Conservation (phyloP, 1,139 yeast species). For the Candida sp. region DNA sequence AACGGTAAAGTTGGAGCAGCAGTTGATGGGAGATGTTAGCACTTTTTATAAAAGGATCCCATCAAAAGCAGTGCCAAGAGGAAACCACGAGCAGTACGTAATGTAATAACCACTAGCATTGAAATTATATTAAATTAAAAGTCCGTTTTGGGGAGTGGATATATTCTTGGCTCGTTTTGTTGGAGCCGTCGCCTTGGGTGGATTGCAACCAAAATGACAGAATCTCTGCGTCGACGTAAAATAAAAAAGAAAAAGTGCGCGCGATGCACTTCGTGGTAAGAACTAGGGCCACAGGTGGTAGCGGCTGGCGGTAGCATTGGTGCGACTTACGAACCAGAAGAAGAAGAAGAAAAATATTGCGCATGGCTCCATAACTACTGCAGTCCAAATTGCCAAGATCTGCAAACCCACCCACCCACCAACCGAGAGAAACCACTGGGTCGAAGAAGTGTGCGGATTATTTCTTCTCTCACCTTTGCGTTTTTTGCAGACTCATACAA, state of each 20-base stretch:
- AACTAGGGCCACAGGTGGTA: too few species aligned
- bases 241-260: too few species aligned
- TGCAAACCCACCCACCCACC: background rate
- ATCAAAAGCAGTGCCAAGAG: background rate
- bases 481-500: too few species aligned
- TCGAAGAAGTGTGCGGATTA: background rate
- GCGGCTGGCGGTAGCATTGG: too few species aligned
- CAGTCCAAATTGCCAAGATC: conserved; percentile 5
- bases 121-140: background rate
- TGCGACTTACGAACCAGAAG: too few species aligned
- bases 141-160: background rate
- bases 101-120: background rate
- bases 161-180: too few species aligned
- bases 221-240: too few species aligned
- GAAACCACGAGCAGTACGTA: background rate
- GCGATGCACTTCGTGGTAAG: too few species aligned
- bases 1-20: background rate
- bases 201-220: too few species aligned
- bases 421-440: too few species aligned
- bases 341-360: too few species aligned
- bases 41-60: background rate
- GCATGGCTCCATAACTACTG: background rate
- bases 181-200: too few species aligned
- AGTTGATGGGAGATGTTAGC: background rate
- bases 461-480: background rate